These are phyloP conservation scores for Sphaerosporella brunnea DNA, from an alignment of 495 filamentous ascomycete genomes.

Conservation along the genomic window DNA sequence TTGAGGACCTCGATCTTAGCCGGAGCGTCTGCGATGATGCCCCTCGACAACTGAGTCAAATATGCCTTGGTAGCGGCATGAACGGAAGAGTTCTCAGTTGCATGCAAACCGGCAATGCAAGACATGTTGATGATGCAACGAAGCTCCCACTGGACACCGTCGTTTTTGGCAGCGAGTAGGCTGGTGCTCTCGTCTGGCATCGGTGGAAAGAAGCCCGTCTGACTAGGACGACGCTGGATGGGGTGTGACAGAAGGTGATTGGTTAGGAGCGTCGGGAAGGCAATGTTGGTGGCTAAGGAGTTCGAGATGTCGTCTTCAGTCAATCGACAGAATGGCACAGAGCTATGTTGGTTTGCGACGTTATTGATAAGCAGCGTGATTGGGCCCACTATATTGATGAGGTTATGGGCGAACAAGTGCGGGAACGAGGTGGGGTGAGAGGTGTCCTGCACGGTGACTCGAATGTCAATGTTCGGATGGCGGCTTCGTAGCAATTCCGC, in stretches of 20 bases:
- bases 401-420: background rate
- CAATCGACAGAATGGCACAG: background rate
- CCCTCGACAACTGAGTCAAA: background rate
- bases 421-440: background rate
- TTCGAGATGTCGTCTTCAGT: background rate
- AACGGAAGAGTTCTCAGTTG: background rate
- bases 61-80: background rate
- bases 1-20: background rate
- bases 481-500: conserved; percentile 6
- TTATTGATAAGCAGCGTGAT: conserved; percentile 18
- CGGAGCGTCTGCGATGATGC: background rate
- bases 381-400: background rate
- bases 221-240: background rate
- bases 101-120: background rate
- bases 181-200: background rate
- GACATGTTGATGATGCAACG: background rate
- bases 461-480: background rate
- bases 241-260: background rate
- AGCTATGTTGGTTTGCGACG: conserved; percentile 5
- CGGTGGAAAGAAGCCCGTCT: background rate
- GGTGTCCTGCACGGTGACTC: background rate
- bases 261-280: background rate
- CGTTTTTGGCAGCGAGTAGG: background rate
- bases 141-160: background rate
- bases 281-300: background rate